These are phyloP conservation scores for Bisporella sp. DNA, from an alignment of 2,329 filamentous ascomycete genomes.

Conservation along the genomic window DNA sequence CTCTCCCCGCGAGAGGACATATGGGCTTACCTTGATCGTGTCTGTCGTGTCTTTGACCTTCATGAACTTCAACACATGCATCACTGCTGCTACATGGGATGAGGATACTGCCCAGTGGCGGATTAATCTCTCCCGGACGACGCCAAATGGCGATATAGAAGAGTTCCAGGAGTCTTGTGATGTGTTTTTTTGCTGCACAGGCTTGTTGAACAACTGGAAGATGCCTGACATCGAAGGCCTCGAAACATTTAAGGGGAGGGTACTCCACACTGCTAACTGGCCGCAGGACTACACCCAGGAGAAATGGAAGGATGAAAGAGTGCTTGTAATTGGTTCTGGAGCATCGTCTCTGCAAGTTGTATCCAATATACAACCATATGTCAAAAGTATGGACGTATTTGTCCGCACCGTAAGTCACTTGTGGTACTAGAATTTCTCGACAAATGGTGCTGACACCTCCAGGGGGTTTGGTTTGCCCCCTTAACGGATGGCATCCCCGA, in stretches of 20 bases:
- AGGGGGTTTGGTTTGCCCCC: too few species aligned
- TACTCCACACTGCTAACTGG: constrained; percentile 38
- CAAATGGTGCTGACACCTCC: too few species aligned
- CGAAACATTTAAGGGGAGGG: constrained; percentile 36
- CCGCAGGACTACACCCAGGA: constrained; percentile 9
- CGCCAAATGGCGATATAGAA: constrained; percentile 22
- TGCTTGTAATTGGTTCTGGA: constrained; percentile 32
- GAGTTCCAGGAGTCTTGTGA: constrained; percentile 20
- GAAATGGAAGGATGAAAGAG: constrained; percentile 26
- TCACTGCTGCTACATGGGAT: constrained; percentile 40
- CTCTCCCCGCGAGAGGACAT: constrained; percentile 38
- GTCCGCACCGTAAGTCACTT: constrained; percentile 30
- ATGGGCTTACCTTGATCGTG: constrained; percentile 39
- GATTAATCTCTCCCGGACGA: constrained; percentile 33
- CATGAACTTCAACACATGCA: constrained; percentile 43
- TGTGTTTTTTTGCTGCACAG: constrained; percentile 19
- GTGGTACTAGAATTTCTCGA: too few species aligned
- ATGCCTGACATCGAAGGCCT: constrained; percentile 40
- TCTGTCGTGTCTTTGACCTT: constrained; percentile 42
- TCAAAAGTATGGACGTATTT: constrained; percentile 33
- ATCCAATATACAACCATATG: constrained; percentile 27
- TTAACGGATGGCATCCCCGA: too few species aligned
- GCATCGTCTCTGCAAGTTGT: constrained; percentile 31
- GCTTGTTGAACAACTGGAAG: constrained; percentile 16
- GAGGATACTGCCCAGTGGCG: constrained; percentile 42